Percentiles rank a stretch among this genome's conserved stretches.
phyloP scores from a whole-genome alignment of 306 rosid genomes.

The Sesbania bispinosa region DNA sequence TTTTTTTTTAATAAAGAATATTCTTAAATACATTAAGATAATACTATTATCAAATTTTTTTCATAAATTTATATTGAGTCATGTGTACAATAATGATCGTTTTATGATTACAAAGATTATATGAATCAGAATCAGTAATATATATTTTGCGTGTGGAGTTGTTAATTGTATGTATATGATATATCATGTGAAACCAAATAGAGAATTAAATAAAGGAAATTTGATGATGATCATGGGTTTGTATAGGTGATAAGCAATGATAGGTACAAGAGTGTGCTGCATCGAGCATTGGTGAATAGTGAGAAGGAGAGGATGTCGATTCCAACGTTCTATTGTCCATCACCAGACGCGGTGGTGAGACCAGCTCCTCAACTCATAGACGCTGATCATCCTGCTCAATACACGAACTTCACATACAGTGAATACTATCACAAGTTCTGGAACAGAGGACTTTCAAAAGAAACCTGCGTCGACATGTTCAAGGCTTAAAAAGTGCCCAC shows the following conservation, averaged over 20 bases:
- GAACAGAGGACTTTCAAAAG: constrained; percentile 52
- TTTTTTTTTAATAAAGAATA: too few relatives aligned
- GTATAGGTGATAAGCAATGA: constrained; percentile 46
- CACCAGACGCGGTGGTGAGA: constrained; percentile 51
- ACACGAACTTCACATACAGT: constrained; percentile 45
- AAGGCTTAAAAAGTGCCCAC: background rate
- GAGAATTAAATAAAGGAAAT: too few relatives aligned
- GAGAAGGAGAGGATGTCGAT: constrained; percentile 73
- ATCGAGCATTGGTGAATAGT: constrained; percentile 68
- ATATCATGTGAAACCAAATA: background rate
- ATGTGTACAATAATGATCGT: background rate
- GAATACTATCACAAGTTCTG: constrained; percentile 76
- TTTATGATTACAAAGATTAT: too few relatives aligned
- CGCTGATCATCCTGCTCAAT: constrained; percentile 35
- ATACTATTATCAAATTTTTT: too few relatives aligned
- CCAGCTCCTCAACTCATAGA: constrained; percentile 54
- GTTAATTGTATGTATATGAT: too few relatives aligned
- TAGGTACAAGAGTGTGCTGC: constrained; percentile 81
- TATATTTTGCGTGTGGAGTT: too few relatives aligned
- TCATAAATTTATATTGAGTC: too few relatives aligned
- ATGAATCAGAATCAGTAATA: background rate
- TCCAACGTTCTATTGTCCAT: constrained; percentile 84
- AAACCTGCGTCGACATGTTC: constrained; percentile 33
- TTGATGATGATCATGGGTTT: background rate
- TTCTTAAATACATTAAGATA: too few relatives aligned